Conservation (phyloP, 495 filamentous ascomycete species). For the Umbilicaria muhlenbergii region DNA sequence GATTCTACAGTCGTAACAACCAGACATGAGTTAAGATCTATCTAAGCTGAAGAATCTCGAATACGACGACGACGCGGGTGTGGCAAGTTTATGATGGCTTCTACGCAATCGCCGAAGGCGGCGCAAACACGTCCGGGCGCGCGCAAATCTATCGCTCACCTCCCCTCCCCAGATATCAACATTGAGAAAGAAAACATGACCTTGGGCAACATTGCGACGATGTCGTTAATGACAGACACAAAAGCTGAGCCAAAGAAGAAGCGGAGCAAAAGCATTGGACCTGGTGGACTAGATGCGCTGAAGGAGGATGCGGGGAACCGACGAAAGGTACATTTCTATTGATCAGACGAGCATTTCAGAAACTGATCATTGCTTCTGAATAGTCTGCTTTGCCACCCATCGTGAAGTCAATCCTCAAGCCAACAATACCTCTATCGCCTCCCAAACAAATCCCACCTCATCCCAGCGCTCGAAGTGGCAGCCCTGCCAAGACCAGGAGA, state of each 20-base stretch:
- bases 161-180: constrained; percentile 32
- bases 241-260: constrained; percentile 50
- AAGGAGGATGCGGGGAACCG: constrained; percentile 67
- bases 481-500: constrained; percentile 17
- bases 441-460: constrained; percentile 43
- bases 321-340: constrained; percentile 43
- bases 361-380: constrained; percentile 1
- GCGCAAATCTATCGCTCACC: constrained; percentile 64
- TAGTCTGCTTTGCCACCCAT: constrained; percentile 40
- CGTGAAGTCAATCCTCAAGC: constrained; percentile 74
- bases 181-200: constrained; percentile 62
- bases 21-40: background rate
- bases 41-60: background rate
- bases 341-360: background rate
- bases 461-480: constrained; percentile 27
- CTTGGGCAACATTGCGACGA: constrained; percentile 32
- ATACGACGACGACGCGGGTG: too few species aligned
- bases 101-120: constrained; percentile 4
- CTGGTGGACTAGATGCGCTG: constrained; percentile 71
- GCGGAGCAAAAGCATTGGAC: constrained; percentile 88
- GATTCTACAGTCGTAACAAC: background rate
- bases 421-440: constrained; percentile 51
- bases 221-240: constrained; percentile 19
- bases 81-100: constrained; percentile 2
- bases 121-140: constrained; percentile 32